Base-by-base conservation (phyloP, 2,329 filamentous ascomycete species). In the Elsinoe necatrix region DNA sequence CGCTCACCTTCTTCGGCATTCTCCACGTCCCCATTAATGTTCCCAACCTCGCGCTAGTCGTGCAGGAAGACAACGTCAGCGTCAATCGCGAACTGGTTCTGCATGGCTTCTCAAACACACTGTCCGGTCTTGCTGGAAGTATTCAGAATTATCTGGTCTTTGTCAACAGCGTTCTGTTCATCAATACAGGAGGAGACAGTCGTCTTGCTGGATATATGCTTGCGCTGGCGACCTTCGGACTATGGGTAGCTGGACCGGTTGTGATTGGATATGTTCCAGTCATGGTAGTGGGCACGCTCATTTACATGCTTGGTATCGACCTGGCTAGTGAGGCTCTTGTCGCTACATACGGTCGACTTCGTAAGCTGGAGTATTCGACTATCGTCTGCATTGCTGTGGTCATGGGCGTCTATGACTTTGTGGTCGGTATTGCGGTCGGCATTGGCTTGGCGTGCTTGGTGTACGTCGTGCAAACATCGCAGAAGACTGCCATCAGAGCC, bases 11-110 rank as follows among this genome's bases (percentile, higher is more conserved):
- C 75, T 98, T 98, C 65, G 93, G 93, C 54, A 86, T 98, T 57
- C 80, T 98, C 2, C 93, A 98, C 68, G 93, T 98, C 2, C 93
- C 93, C 0, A 98, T 98, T 72, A 98, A 98, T 65, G 91, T 98
- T 3, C 93, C 93, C 1, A 93, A 93, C 1, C 75, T 98, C 58
- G 93, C 89, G 0, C 85, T 95, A 50, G 90, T 89, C 29, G 89
- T 87, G 3, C 89, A 90, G 42, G 91, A 97, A 70, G 93, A 98
- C 67, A 87, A 97, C 66, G 80, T 95, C 27, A 85, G 95, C 67
- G 82, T 98, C 50, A 89, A 98, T 67, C 83, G 87, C 60, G 93
- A 98, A 69, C 77, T 98, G 20, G 89, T 91, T 66, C 84, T 95
- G 42, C 93, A 98, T 66, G 93, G 93, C 1, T 82, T 93, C 63